Percentiles rank a stretch among this genome's conserved stretches.
These are phyloP conservation scores for Podospora pseudopauciseta DNA, from an alignment of 495 filamentous ascomycete genomes.

Conservation along the genomic window DNA sequence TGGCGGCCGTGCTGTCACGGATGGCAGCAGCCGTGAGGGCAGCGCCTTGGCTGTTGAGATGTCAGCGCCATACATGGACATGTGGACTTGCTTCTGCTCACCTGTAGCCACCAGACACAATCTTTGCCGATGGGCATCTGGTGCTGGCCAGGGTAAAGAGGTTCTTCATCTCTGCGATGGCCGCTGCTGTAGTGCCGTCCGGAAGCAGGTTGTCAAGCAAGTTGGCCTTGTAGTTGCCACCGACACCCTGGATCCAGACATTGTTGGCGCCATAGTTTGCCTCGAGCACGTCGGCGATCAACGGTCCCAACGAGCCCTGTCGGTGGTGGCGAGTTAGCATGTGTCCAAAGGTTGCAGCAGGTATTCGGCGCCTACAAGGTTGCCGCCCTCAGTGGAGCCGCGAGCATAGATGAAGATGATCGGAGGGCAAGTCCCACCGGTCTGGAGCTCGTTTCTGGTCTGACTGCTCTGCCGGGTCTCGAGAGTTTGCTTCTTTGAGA, in stretches of 20 bases:
- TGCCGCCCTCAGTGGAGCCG: constrained; percentile 38
- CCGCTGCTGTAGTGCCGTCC: constrained; percentile 34
- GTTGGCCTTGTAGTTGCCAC: constrained; percentile 33
- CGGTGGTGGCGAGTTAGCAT: constrained; percentile 5
- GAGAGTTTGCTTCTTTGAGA: constrained; percentile 2
- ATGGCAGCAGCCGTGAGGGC: constrained; percentile 52
- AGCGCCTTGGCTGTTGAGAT: constrained; percentile 46
- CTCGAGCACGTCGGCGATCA: constrained; percentile 31
- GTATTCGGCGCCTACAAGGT: constrained; percentile 42
- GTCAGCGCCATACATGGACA: constrained; percentile 14
- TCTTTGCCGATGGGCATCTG: constrained; percentile 35
- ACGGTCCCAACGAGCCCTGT: constrained; percentile 29
- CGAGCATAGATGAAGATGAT: constrained; percentile 52
- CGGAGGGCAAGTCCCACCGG: constrained; percentile 36
- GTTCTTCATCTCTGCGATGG: constrained; percentile 34
- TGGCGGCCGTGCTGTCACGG: constrained; percentile 35
- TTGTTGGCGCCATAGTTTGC: constrained; percentile 22
- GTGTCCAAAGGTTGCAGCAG: background rate
- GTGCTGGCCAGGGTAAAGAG: constrained; percentile 33
- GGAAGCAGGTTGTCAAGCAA: constrained; percentile 37
- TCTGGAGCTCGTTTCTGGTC: constrained; percentile 14
- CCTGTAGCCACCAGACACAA: constrained; percentile 37
- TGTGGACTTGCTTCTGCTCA: constrained; percentile 14
- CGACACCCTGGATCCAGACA: constrained; percentile 40
- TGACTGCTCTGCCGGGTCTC: constrained; percentile 3